Evolutionary conservation across 139 green algal genomes (phyloP).

Genomic region (Spirogloea muscicola): DNA sequence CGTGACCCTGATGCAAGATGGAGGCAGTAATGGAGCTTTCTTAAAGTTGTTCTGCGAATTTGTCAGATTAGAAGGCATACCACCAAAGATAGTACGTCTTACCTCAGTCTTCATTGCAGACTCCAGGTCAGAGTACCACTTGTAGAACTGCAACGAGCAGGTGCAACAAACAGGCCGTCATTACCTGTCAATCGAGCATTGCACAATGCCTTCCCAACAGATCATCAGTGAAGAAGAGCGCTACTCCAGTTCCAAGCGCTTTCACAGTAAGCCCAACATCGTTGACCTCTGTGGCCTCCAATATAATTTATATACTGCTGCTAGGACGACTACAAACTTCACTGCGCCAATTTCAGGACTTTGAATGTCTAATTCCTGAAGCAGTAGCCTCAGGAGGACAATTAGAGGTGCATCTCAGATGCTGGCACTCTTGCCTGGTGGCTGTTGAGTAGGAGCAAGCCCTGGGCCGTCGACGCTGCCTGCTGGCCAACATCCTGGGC

Average conservation of each 20-base stretch:
- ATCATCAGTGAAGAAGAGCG: too few species aligned
- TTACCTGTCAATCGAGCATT: not conserved
- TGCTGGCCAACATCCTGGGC: not conserved
- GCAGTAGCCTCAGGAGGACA: not conserved
- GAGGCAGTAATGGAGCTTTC: not conserved
- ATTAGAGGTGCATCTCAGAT: too few species aligned
- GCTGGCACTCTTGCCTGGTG: constrained; percentile 1
- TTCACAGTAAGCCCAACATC: too few species aligned
- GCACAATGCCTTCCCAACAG: not conserved
- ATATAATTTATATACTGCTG: too few species aligned
- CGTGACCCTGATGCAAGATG: not conserved
- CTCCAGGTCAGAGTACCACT: constrained; percentile 47
- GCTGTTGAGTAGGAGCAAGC: constrained; percentile 18
- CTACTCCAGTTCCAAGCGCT: not conserved
- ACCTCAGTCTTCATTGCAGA: constrained; percentile 46
- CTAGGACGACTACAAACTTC: too few species aligned
- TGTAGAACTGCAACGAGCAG: constrained; percentile 52
- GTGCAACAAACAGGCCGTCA: too few species aligned
- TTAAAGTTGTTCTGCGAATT: too few species aligned
- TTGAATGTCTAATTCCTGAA: not conserved
- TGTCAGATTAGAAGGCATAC: not conserved
- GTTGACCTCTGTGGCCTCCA: too few species aligned
- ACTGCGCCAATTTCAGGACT: not conserved
- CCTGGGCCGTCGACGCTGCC: not conserved
- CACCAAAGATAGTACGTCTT: not conserved